Conservation (phyloP, 805 yeast genomes). For the Teunomyces cretensis region DNA sequence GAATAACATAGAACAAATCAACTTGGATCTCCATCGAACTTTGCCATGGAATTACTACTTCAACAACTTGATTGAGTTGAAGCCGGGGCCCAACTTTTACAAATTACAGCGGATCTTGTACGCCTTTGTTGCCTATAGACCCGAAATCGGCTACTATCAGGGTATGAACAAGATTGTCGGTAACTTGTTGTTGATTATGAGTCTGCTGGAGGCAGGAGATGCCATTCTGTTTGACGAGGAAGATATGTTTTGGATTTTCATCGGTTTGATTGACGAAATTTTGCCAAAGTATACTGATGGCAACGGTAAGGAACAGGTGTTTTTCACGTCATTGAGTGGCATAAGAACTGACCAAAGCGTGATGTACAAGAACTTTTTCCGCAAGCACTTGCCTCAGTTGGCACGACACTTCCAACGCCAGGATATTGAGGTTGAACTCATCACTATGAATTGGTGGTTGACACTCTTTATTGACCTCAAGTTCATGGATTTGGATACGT, state of each 20-base stretch:
- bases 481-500: conserved; percentile 48
- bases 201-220: conserved; percentile 1
- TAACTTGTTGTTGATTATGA: conserved; percentile 36
- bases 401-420: conserved; percentile 30
- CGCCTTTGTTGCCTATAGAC: conserved; percentile 49
- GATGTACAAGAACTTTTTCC: conserved; percentile 31
- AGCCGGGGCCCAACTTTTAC: conserved; percentile 54
- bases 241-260: conserved; percentile 55
- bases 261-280: conserved; percentile 48
- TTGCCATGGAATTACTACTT: conserved; percentile 55
- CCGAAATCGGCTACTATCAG: conserved; percentile 55
- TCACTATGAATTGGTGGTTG: conserved; percentile 58
- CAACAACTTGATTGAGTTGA: conserved; percentile 33
- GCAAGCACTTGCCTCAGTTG: conserved; percentile 40
- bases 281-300: conserved; percentile 38
- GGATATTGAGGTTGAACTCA: conserved; percentile 47
- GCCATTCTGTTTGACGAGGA: conserved; percentile 29
- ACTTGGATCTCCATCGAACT: conserved; percentile 54
- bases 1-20: conserved; percentile 45
- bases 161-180: conserved; percentile 65
- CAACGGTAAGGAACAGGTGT: conserved; percentile 4
- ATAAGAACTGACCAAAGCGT: conserved; percentile 43
- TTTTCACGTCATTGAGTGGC: conserved; percentile 15
- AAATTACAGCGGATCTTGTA: conserved; percentile 47
- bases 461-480: conserved; percentile 48